Base-by-base conservation (phyloP, 2,329 filamentous ascomycete genomes). In the Beauveria sp. region DNA sequence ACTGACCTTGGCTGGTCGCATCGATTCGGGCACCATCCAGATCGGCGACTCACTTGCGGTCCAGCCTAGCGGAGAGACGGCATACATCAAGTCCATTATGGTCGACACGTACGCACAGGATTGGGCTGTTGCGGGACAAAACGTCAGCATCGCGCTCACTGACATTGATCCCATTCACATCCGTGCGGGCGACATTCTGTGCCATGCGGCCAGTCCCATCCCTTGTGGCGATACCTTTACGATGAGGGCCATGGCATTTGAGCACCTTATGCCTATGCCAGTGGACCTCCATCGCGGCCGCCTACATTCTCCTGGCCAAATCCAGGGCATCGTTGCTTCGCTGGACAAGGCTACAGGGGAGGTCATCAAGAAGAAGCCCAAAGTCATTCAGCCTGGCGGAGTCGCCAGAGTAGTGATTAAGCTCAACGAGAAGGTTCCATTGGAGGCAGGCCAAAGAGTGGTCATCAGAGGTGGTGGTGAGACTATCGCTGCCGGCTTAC, bases 111-210 rank as follows among this genome's bases (percentile, higher is more conserved):
- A 89, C 56, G 76, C 83, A 1, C 84, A 82, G 14, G 92, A 96
- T 63, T 99, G 92, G 91, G 91, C 90, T 0, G 92, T 97, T 16
- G 93, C 93, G 1, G 93, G 93, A 1, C 91, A 98, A 70, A 96
- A 95, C 63, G 85, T 90, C 18, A 88, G 87, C 0, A 77, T 99
- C n/a, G 89, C 96, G 66, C 81, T 99, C 54, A 82, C 86, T 9
- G 89, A 93, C 66, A 91, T 97, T 70, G 93, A 98, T 68, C 84
- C 90, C 0, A 83, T 90, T 18, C 89, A 97, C 68, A 82, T 99
- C 10, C 85, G 86, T 51, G 82, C 89, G 8, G 95, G 95, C 22
- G 93, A 98, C 70, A 89, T 98, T 20, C 76, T 96, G n/a, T 96
- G 92, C 75, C 81, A 84, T 53, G 81, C 86, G 0, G 79, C 81